Percentiles rank a stretch among this genome's conserved stretches.
Evolutionary conservation across 352 stramenopile genomes (phyloP).

Genomic region (Aphanomyces cochlioides): DNA sequence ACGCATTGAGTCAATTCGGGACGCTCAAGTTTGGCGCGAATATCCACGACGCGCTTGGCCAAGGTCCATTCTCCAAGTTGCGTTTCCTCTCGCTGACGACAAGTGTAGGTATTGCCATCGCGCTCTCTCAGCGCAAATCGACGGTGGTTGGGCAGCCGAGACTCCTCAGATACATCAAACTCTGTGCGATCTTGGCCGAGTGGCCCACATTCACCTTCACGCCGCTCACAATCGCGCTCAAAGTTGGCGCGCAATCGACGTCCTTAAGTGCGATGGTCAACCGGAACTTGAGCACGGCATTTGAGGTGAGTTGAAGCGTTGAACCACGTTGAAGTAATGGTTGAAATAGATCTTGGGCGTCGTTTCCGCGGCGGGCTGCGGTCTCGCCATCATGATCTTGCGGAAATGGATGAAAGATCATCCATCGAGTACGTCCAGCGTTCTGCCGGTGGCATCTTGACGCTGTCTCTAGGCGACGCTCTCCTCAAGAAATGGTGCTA

Average conservation of each 20-base stretch:
- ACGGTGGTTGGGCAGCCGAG: not conserved
- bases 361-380: not conserved
- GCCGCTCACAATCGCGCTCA: conserved; percentile 26
- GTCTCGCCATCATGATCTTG: conserved; percentile 4
- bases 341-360: not conserved
- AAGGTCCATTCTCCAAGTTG: conserved; percentile 22
- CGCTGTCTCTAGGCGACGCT: not conserved
- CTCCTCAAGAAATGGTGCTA: conserved; percentile 13
- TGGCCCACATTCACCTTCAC: conserved; percentile 28
- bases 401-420: not conserved
- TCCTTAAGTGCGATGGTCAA: not conserved
- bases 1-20: conserved; percentile 14
- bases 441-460: not conserved
- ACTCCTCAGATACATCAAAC: conserved; percentile 26
- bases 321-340: not conserved
- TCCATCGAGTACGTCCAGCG: not conserved
- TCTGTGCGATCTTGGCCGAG: conserved; percentile 29
- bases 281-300: not conserved
- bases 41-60: conserved; percentile 25
- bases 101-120: conserved; percentile 21
- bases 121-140: conserved; percentile 8
- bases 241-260: not conserved
- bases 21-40: conserved; percentile 23
- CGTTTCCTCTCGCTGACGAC: not conserved
- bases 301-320: conserved; percentile 13